Evolutionary conservation across 2,329 filamentous ascomycete species (phyloP), one percentile per base, ranked within the genome.

Genomic region (Sarocladium kiliense): DNA sequence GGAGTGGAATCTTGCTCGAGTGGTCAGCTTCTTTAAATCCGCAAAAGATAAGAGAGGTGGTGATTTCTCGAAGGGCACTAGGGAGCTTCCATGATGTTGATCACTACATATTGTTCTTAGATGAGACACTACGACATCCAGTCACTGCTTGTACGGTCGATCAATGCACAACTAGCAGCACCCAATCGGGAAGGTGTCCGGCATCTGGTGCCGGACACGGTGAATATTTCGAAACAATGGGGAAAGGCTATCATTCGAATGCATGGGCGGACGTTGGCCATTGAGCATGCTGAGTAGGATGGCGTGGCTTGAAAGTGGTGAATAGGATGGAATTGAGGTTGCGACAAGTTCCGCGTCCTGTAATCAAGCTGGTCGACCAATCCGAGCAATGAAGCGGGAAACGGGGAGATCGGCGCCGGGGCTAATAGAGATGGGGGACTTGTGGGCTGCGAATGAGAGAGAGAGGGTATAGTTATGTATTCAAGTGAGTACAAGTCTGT

Each of bases 101-200:
- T 47, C 25, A 23, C 44, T 47, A 47, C 25, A 30, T 9, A 47
- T 27, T 16, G 25, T 11, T 18, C 44, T 23, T 47, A 47, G 23
- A 27, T 47, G 44, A 47, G 44, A 47, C 44, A 14, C 12, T 9
- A n/a, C 21, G 44, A n/a, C 44, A 30, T 47, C 44, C 44, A 47
- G 44, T 47, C 44, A 47, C 44, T 30, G 16, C 44, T 26, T 27
- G n/a, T 27, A n/a, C 18, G n/a, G 23, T 18, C 25, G n/a, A 5
- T 47, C n/a, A n/a, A 47, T 30, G 23, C 18, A 7, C 21, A 18
- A 30, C 23, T 23, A 16, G 23, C 23, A 30, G 7, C 7, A 47
- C 44, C 44, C 21, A 47, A 27, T 47, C 4, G n/a, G 44, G 44
- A 47, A 47, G 44, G 44, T 27, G 9, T 23, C 18, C 44, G 44